phyloP scores from a whole-genome alignment of 257 asterid species.

The Jacaranda copaia region DNA sequence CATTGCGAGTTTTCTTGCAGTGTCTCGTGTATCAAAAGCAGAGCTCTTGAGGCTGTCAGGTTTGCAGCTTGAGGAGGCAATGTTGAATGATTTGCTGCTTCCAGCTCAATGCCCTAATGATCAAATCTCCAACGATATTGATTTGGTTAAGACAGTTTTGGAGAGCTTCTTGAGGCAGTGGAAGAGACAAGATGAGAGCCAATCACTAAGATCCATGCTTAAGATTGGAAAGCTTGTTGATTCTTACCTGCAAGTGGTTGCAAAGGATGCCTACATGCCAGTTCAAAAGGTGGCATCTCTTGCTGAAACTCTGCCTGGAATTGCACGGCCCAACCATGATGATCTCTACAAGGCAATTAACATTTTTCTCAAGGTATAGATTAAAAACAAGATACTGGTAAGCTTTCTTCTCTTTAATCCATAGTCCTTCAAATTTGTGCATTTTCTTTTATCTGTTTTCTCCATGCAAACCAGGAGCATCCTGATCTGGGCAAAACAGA shows the following conservation, averaged over 20 bases:
- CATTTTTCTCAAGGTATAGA: slow-evolving; percentile 65
- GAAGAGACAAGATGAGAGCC: slow-evolving; percentile 54
- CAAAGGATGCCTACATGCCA: slow-evolving; percentile 52
- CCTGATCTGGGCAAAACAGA: slow-evolving; percentile 69
- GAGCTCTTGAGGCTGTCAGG: slow-evolving; percentile 68
- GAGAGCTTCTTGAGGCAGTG: slow-evolving; percentile 68
- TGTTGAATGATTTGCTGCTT: slow-evolving; percentile 57
- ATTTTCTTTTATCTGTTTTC: not conserved
- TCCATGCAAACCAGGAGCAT: slow-evolving; percentile 54
- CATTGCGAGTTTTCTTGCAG: slow-evolving; percentile 47
- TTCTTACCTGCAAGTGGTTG: slow-evolving; percentile 65
- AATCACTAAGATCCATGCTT: slow-evolving; percentile 38
- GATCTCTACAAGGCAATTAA: slow-evolving; percentile 73
- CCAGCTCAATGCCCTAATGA: slow-evolving; percentile 30
- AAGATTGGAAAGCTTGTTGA: slow-evolving; percentile 65
- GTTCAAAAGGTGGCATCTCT: slow-evolving; percentile 59
- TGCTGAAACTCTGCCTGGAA: slow-evolving; percentile 69
- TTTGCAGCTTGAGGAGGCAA: slow-evolving; percentile 68
- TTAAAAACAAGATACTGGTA: not conserved
- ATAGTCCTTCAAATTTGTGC: not conserved
- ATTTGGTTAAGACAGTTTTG: slow-evolving; percentile 56
- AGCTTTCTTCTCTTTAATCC: not conserved
- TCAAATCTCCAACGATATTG: slow-evolving; percentile 48
- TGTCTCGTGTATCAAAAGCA: slow-evolving; percentile 59
- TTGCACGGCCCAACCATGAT: slow-evolving; percentile 69